Conservation (phyloP, 805 yeast genomes). For the Pichia nakasei region DNA sequence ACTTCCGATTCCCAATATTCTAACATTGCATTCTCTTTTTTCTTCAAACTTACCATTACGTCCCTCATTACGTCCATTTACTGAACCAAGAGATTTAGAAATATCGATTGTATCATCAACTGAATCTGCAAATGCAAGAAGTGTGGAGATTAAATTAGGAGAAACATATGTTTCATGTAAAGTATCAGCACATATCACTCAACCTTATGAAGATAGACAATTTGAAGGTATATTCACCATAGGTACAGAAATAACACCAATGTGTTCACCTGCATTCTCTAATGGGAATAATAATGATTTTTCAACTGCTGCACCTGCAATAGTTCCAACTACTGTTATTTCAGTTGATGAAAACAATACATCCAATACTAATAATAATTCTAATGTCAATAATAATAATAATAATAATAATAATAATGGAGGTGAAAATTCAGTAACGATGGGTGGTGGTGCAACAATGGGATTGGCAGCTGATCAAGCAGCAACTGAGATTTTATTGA, state of each 20-base stretch:
- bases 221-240: conserved; percentile 86
- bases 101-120: conserved; percentile 43
- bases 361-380: background rate
- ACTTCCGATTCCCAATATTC: conserved; percentile 9
- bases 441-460: conserved; percentile 10
- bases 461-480: conserved; percentile 31
- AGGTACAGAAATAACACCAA: conserved; percentile 77
- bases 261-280: conserved; percentile 85
- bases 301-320: conserved; percentile 8
- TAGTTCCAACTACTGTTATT: conserved; percentile 6
- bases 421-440: background rate
- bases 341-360: background rate
- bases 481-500: conserved; percentile 74
- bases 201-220: conserved; percentile 86
- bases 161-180: conserved; percentile 62
- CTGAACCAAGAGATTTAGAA: conserved; percentile 9
- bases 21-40: conserved; percentile 6
- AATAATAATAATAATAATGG: background rate
- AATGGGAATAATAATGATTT: conserved; percentile 35
- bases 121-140: conserved; percentile 50
- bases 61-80: conserved; percentile 9
- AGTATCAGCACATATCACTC: conserved; percentile 64
- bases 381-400: background rate
- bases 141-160: conserved; percentile 72
- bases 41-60: conserved; percentile 10